A percentile compares a stretch with the other conserved stretches of the same genome.
phyloP scores from a whole-genome alignment of 495 filamentous ascomycete genomes.

The Aspergillus heteromorphus region DNA sequence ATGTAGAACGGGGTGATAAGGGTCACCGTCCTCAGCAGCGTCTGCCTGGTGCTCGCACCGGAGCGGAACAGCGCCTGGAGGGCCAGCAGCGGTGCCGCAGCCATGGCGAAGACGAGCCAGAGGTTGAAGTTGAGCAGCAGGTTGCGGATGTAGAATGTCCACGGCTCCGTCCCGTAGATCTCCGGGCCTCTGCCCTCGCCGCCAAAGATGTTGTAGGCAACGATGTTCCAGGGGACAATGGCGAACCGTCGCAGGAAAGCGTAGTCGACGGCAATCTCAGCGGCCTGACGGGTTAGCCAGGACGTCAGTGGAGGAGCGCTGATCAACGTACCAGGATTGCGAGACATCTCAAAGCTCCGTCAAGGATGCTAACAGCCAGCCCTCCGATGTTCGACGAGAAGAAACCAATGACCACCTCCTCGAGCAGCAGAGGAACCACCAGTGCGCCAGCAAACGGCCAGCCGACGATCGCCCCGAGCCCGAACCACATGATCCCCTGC shows the following conservation, averaged over 20 bases:
- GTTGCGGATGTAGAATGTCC: constrained; percentile 95
- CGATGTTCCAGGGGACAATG: constrained; percentile 84
- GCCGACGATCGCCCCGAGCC: constrained; percentile 79
- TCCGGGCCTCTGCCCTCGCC: constrained; percentile 72
- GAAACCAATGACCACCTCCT: constrained; percentile 63
- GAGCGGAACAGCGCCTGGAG: constrained; percentile 42
- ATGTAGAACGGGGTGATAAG: constrained; percentile 84
- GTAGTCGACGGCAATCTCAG: constrained; percentile 63
- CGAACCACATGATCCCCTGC: constrained; percentile 86
- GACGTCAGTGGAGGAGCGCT: not conserved
- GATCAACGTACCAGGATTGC: constrained; percentile 57
- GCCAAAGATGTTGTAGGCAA: constrained; percentile 91
- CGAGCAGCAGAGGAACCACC: constrained; percentile 72
- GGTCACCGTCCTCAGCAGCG: constrained; percentile 62
- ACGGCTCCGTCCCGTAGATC: constrained; percentile 94
- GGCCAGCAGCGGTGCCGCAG: constrained; percentile 57
- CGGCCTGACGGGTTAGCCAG: constrained; percentile 34
- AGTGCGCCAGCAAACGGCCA: constrained; percentile 93
- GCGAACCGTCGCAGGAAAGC: constrained; percentile 77
- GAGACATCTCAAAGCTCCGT: constrained; percentile 62
- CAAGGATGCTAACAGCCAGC: constrained; percentile 50
- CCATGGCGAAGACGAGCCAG: constrained; percentile 82
- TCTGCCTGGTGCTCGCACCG: constrained; percentile 37
- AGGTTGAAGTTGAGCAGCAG: constrained; percentile 91
- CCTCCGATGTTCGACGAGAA: constrained; percentile 54